Percentiles rank a stretch among this genome's conserved stretches.
Conservation (phyloP, 306 rosid genomes). For the Corylus heterophylla region DNA sequence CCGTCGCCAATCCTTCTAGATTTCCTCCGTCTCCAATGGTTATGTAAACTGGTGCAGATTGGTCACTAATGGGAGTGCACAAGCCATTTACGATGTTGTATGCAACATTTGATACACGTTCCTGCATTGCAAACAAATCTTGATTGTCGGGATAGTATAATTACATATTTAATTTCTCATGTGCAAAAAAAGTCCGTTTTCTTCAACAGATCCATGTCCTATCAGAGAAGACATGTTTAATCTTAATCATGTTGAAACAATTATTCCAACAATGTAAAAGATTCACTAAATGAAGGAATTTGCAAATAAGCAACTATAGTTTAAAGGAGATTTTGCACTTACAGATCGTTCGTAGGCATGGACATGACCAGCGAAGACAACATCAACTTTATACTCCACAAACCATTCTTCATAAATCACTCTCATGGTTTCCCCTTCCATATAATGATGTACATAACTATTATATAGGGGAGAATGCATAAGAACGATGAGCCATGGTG, state of each 20-base stretch:
- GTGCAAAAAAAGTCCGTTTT: not conserved
- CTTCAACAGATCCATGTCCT: not conserved
- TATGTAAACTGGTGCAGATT: slow-evolving; percentile 66
- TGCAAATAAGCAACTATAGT: not conserved
- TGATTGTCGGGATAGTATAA: not conserved
- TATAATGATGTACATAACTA: slow-evolving; percentile 70
- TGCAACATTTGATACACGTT: slow-evolving; percentile 62
- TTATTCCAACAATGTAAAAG: not conserved
- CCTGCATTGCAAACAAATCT: slow-evolving; percentile 39
- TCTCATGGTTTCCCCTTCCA: slow-evolving; percentile 81
- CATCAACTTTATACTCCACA: slow-evolving; percentile 58
- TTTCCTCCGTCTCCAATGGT: slow-evolving; percentile 91
- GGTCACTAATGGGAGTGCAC: slow-evolving; percentile 48
- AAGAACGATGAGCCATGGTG: slow-evolving; percentile 87
- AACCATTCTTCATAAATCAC: slow-evolving; percentile 61
- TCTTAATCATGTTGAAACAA: not conserved
- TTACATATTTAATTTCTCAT: not conserved
- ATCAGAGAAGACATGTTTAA: not conserved
- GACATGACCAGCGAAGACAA: slow-evolving; percentile 65
- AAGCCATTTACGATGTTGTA: slow-evolving; percentile 52
- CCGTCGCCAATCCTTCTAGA: slow-evolving; percentile 64
- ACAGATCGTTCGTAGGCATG: slow-evolving; percentile 77
- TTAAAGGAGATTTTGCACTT: slow-evolving; percentile 25
- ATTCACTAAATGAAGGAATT: not conserved
- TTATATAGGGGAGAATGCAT: slow-evolving; percentile 76